phyloP scores from a whole-genome alignment of 805 yeast genomes.

The Yarrowia divulgata region DNA sequence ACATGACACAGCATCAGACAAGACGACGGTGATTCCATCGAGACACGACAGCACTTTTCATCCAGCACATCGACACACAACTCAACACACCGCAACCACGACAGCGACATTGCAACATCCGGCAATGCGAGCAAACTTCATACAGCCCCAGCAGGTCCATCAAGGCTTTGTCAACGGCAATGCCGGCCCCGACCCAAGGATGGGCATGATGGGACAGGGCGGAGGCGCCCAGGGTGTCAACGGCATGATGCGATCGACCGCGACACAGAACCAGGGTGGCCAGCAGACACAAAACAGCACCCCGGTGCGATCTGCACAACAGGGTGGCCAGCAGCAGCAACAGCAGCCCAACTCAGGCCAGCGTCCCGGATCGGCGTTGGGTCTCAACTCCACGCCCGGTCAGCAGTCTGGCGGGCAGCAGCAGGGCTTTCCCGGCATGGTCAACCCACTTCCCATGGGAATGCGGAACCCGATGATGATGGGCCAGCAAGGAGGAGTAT shows the following conservation, averaged over 20 bases:
- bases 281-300: constrained; percentile 37
- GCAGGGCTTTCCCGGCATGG: constrained; percentile 33
- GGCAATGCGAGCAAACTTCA: constrained; percentile 39
- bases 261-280: constrained; percentile 15
- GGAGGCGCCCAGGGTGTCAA: constrained; percentile 32
- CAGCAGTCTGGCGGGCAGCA: constrained; percentile 33
- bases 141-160: constrained; percentile 38
- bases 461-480: constrained; percentile 38
- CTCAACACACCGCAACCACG: not conserved
- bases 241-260: constrained; percentile 38
- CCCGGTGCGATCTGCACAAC: constrained; percentile 22
- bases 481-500: constrained; percentile 29
- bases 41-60: constrained; percentile 8
- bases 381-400: constrained; percentile 26
- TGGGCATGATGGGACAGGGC: constrained; percentile 34
- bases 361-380: constrained; percentile 26
- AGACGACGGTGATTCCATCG: constrained; percentile 13
- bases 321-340: constrained; percentile 16
- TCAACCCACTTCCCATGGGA: constrained; percentile 33
- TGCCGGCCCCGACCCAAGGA: constrained; percentile 37
- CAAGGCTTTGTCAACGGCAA: constrained; percentile 33
- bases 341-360: constrained; percentile 12
- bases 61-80: constrained; percentile 1
- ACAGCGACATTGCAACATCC: constrained; percentile 1
- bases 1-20: constrained; percentile 29